phyloP scores from a whole-genome alignment of 768 basidiomycete species.

The Auriscalpium microsporum region DNA sequence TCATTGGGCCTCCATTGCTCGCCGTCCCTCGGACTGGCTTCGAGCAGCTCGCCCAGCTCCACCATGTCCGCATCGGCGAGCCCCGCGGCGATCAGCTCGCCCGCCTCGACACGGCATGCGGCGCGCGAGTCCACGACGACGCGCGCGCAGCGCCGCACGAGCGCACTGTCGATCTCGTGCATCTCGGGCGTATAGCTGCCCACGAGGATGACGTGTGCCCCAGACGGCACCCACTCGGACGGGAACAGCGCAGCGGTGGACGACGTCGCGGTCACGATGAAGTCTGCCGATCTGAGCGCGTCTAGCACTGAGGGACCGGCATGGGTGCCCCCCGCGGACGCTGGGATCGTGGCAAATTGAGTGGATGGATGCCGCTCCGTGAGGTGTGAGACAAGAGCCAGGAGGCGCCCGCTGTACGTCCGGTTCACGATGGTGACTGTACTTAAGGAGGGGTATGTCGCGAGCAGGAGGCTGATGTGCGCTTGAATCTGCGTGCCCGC shows the following conservation, averaged over 20 bases:
- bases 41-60: conserved; percentile 59
- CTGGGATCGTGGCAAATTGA: conserved; percentile 2
- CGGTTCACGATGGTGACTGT: conserved; percentile 59
- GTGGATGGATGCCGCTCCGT: conserved; percentile 20
- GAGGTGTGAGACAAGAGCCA: conserved; percentile 27
- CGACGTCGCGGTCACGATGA: conserved; percentile 72
- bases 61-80: conserved; percentile 33
- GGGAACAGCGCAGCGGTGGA: conserved; percentile 65
- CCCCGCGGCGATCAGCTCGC: conserved; percentile 63
- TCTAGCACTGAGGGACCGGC: conserved; percentile 17
- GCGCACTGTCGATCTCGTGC: conserved; percentile 59
- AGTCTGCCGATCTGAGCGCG: conserved; percentile 38
- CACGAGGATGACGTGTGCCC: conserved; percentile 65
- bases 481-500: conserved; percentile 63
- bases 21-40: background rate
- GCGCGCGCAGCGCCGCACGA: conserved; percentile 46
- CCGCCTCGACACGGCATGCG: conserved; percentile 71
- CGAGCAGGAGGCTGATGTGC: conserved; percentile 56
- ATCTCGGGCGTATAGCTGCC: conserved; percentile 79
- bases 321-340: background rate
- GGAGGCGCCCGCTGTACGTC: conserved; percentile 39
- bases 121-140: conserved; percentile 69
- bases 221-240: conserved; percentile 48
- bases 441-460: conserved; percentile 44
- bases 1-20: conserved; percentile 9